Evolutionary conservation across 169 alveolate genomes (phyloP).

Genomic region (Babesia ovis): DNA sequence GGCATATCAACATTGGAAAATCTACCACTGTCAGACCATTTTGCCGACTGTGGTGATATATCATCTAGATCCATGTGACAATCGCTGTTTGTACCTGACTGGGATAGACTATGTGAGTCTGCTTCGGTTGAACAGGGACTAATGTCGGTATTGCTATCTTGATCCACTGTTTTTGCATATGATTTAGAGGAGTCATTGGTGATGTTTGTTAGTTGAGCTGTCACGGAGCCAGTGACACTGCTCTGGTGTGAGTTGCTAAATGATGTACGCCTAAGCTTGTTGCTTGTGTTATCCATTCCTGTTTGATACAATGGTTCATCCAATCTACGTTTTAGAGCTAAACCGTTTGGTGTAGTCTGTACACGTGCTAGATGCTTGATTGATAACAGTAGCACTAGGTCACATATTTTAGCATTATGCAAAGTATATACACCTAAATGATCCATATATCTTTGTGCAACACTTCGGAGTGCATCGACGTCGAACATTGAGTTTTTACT

Average conservation of each 20-base stretch:
- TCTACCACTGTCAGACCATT: neutral
- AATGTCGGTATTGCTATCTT: neutral
- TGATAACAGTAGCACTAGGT: constrained; percentile 23
- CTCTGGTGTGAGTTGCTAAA: neutral
- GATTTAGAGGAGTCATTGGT: too few species aligned
- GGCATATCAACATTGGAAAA: neutral
- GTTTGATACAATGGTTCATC: neutral
- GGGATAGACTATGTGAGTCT: neutral
- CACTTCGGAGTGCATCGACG: neutral
- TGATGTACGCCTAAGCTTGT: neutral
- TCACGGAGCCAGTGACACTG: neutral
- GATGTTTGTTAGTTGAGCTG: neutral
- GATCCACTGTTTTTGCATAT: neutral
- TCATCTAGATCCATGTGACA: neutral
- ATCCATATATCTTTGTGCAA: constrained; percentile 6
- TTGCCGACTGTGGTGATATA: neutral
- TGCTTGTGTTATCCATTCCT: neutral
- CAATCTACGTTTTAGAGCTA: neutral
- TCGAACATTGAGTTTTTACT: neutral
- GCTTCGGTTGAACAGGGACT: neutral
- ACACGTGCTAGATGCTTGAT: constrained; percentile 16
- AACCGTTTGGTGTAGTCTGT: neutral
- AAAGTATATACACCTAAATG: constrained; percentile 5
- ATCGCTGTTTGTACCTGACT: neutral
- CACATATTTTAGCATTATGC: constrained; percentile 7